Conservation (phyloP, 1,284 basidiomycete species). For the Mycena sp. region DNA sequence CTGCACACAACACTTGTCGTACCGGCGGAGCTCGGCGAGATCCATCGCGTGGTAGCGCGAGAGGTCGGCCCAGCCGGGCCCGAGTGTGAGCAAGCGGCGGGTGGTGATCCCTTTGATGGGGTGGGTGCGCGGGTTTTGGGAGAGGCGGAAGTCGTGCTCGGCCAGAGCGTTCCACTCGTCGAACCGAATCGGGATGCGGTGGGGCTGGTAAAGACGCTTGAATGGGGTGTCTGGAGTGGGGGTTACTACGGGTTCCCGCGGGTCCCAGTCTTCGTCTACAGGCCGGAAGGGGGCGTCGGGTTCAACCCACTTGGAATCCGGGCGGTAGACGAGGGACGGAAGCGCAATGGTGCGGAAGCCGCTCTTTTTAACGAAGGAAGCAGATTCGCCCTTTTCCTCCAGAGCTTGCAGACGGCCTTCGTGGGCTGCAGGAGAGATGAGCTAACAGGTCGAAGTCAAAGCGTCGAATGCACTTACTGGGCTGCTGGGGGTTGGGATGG, state of each 20-base stretch:
- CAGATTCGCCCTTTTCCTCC: too few species aligned
- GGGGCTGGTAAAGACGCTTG: constrained; percentile 1
- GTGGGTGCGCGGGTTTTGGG: constrained; percentile 18
- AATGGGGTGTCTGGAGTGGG: constrained; percentile 10
- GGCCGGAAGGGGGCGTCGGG: too few species aligned
- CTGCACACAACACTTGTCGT: constrained; percentile 19
- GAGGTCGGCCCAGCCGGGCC: constrained; percentile 19
- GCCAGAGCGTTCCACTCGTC: not conserved
- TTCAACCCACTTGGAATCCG: too few species aligned
- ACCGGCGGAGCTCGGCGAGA: constrained; percentile 24
- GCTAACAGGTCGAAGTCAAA: too few species aligned
- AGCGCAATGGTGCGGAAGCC: too few species aligned
- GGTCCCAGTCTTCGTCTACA: too few species aligned
- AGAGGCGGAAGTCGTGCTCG: constrained; percentile 14
- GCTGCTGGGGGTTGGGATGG: too few species aligned
- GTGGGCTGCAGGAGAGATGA: too few species aligned
- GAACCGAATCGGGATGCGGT: constrained; percentile 22
- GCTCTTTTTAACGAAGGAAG: too few species aligned
- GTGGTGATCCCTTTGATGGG: constrained; percentile 19
- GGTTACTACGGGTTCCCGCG: not conserved
- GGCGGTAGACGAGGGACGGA: too few species aligned
- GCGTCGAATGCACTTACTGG: too few species aligned
- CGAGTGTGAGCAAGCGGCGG: constrained; percentile 25
- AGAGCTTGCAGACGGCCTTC: too few species aligned
- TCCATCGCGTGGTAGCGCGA: constrained; percentile 27